Percentiles rank a stretch among this genome's conserved stretches.
Conservation (phyloP, 352 stramenopile genomes). For the Aphanomyces euteiches region DNA sequence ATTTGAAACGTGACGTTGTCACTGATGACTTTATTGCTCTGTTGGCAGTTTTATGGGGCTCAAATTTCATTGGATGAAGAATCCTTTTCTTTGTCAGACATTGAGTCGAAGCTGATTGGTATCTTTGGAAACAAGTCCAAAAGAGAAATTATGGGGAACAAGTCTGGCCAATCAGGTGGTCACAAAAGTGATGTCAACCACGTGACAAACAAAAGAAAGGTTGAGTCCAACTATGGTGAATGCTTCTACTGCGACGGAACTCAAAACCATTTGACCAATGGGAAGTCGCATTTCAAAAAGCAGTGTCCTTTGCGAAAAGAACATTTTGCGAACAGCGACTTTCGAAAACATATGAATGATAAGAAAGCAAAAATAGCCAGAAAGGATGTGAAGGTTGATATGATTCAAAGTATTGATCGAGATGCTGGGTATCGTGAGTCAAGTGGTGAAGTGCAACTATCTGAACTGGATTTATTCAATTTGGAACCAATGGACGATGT, state of each 20-base stretch:
- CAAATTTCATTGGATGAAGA: background rate
- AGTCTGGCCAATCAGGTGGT: background rate
- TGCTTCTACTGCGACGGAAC: background rate
- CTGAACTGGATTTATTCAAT: too few relatives aligned
- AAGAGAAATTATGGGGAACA: background rate
- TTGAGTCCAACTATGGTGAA: background rate
- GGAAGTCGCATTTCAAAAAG: background rate
- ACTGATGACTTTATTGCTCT: background rate
- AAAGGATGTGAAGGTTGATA: background rate
- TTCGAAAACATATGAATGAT: background rate
- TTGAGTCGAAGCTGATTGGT: background rate
- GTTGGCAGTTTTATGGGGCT: background rate
- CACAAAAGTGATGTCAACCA: background rate
- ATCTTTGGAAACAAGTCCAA: background rate
- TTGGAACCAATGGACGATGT: too few relatives aligned
- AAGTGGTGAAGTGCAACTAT: too few relatives aligned
- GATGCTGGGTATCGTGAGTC: background rate
- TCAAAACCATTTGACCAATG: background rate
- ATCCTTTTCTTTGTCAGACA: background rate
- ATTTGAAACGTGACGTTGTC: background rate
- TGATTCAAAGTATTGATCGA: background rate
- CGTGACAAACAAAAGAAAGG: background rate
- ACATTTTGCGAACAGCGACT: background rate
- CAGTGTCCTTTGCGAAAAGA: background rate
- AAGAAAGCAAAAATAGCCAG: background rate